Percentiles rank a stretch among this genome's conserved stretches.
phyloP scores from a whole-genome alignment of 306 rosid genomes.

The Cicer arietinum region DNA sequence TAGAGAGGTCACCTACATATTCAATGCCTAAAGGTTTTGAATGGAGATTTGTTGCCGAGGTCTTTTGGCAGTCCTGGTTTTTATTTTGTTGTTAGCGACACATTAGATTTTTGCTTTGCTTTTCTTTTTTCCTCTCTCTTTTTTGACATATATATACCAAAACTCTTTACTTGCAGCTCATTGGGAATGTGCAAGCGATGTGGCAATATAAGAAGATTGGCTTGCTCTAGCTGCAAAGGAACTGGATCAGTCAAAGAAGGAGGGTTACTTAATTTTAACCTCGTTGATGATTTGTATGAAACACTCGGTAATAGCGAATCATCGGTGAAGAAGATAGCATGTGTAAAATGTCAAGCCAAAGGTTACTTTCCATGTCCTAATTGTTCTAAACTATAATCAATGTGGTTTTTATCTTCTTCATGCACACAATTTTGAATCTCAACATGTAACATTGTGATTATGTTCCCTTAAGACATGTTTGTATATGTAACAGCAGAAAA shows the following conservation, averaged over 20 bases:
- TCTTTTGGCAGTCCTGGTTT: too few relatives aligned
- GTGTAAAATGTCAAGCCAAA: conserved; percentile 70
- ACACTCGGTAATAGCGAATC: conserved; percentile 53
- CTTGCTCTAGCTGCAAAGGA: conserved; percentile 78
- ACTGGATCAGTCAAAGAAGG: conserved; percentile 71
- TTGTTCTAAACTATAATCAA: conserved; percentile 54
- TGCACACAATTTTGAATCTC: neutral
- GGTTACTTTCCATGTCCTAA: conserved; percentile 84
- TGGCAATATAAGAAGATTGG: conserved; percentile 76
- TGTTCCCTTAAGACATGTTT: neutral
- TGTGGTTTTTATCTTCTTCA: conserved; percentile 21
- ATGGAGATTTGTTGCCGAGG: too few relatives aligned
- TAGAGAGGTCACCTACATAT: too few relatives aligned
- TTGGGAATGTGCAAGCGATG: conserved; percentile 88
- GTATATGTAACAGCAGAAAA: conserved; percentile 14
- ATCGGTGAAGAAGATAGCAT: conserved; percentile 49
- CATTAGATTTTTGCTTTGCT: neutral
- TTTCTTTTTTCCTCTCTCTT: neutral
- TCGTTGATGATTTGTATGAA: conserved; percentile 59
- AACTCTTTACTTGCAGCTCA: conserved; percentile 56
- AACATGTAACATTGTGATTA: conserved; percentile 11
- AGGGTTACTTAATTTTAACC: conserved; percentile 49
- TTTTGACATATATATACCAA: conserved; percentile 21
- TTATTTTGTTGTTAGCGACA: neutral
- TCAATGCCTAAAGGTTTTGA: too few relatives aligned